A percentile compares a stretch with the other conserved stretches of the same genome.
Conservation (phyloP, 2,329 filamentous ascomycete species). For the Fusarium sp. region DNA sequence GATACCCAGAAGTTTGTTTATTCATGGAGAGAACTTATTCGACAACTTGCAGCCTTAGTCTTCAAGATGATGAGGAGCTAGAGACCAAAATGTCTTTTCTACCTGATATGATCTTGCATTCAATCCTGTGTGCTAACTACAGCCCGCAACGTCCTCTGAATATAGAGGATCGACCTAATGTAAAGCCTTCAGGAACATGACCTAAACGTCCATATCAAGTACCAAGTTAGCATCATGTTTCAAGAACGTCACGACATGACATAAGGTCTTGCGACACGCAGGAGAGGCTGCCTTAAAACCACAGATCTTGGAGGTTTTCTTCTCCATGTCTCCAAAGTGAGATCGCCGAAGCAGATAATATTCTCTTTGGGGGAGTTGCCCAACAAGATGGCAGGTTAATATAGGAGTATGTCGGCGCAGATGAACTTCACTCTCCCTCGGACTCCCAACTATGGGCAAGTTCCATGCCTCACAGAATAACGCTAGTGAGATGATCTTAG, state of each 20-base stretch:
- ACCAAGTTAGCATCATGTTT: background rate
- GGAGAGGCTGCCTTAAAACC: background rate
- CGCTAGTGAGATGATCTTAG: background rate
- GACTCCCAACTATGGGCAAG: background rate
- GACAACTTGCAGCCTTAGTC: background rate
- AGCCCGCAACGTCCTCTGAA: too few species aligned
- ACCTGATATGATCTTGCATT: too few species aligned
- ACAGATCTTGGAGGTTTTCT: background rate
- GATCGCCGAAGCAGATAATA: background rate
- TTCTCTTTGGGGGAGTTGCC: background rate
- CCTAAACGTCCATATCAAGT: background rate
- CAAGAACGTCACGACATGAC: background rate
- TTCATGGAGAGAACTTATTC: background rate
- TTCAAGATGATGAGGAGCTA: background rate
- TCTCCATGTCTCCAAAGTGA: background rate
- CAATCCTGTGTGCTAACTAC: fast-evolving
- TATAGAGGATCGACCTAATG: too few species aligned
- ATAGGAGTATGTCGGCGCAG: background rate
- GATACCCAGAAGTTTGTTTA: background rate
- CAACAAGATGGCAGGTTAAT: background rate
- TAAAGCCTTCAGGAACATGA: background rate
- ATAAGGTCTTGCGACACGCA: background rate
- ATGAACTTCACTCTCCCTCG: background rate
- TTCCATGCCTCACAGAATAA: background rate
- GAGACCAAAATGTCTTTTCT: background rate